Base-by-base conservation (phyloP, 768 basidiomycete species). In the Boletus rufocinnamomeus region DNA sequence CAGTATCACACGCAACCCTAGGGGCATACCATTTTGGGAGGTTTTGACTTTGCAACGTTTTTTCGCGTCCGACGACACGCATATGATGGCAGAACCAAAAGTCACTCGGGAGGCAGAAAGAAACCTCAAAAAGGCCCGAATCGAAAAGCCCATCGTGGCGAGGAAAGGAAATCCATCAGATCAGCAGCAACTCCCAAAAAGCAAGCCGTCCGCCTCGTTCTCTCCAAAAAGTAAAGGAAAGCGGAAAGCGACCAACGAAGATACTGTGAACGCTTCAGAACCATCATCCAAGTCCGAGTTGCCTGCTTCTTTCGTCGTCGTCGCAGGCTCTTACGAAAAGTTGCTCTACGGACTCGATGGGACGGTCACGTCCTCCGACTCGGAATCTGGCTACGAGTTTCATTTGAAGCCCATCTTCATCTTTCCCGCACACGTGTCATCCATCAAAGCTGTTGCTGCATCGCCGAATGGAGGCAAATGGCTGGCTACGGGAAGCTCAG, bases 241-340 rank as follows among this genome's bases (percentile, higher is more conserved):
- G 32, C 56, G 57, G 27, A 63, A 64, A 49, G 56, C 51, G 32
- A 60, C 58, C 6, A 44, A n/a, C 41, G 25, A 14, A 2, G 32
- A 48, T 6, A 25, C 44, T 7, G 38, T 32, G 32, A 47, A n/a
- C 21, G 30, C 47, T 30, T n/a, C 35, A 50, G 54, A 62, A 35
- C 25, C 34, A 6, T 45, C 65, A 0, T 25, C 67, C 40, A 30
- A 58, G 54, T 32, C 62, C 10, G 45, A 37, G 1, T 75, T 83
- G 13, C 84, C 88, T 0, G 71, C 76, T 0, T 83, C 85, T 3
- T 98, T 97, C 80, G 88, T 92, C 73, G 74, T 98, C 62, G 79
- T 98, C 27, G 91, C 88, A 1, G 97, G 97, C 0, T 93, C 95
- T 17, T 99, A 98, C 73, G 97, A 99, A 78, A 97, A 95, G 68